Conservation (phyloP, 371 early-diverging fungal species). For the Mucor indicus region DNA sequence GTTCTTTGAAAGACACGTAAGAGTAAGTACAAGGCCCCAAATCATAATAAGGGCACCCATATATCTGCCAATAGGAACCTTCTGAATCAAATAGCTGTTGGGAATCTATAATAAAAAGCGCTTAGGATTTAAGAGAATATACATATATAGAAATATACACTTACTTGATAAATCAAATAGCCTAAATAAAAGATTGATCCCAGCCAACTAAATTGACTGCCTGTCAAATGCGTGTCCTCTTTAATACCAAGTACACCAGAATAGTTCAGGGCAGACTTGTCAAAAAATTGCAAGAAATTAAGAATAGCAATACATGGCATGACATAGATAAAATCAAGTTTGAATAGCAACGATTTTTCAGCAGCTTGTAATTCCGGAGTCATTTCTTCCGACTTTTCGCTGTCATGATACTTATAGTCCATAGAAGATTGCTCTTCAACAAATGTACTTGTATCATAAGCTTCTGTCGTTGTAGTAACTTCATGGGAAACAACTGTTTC, state of each 20-base stretch:
- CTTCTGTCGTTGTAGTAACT: not conserved
- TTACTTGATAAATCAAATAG: slow-evolving; percentile 12
- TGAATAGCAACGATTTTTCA: slow-evolving; percentile 7
- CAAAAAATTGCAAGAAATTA: slow-evolving; percentile 30
- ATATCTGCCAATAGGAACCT: slow-evolving; percentile 11
- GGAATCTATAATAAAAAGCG: slow-evolving; percentile 1
- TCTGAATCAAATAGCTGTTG: slow-evolving; percentile 17
- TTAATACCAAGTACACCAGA: slow-evolving; percentile 30
- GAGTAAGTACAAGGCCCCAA: slow-evolving; percentile 14
- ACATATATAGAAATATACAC: not conserved
- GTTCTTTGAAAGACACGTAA: slow-evolving; percentile 7
- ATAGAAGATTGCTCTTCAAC: not conserved
- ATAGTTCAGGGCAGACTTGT: slow-evolving; percentile 42
- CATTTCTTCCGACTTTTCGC: slow-evolving; percentile 2
- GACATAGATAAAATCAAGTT: slow-evolving; percentile 13
- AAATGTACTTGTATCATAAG: no score
- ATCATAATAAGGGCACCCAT: slow-evolving; percentile 11
- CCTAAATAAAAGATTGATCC: slow-evolving; percentile 24
- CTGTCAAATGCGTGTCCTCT: slow-evolving; percentile 20
- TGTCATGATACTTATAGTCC: slow-evolving; percentile 3
- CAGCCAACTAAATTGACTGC: slow-evolving; percentile 31
- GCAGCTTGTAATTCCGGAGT: slow-evolving; percentile 10
- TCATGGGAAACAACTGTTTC: not conserved
- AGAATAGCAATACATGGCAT: slow-evolving; percentile 20
- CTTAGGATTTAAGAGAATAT: no score